phyloP scores from a whole-genome alignment of 2,329 filamentous ascomycete genomes.

The Ophiostoma sp. region DNA sequence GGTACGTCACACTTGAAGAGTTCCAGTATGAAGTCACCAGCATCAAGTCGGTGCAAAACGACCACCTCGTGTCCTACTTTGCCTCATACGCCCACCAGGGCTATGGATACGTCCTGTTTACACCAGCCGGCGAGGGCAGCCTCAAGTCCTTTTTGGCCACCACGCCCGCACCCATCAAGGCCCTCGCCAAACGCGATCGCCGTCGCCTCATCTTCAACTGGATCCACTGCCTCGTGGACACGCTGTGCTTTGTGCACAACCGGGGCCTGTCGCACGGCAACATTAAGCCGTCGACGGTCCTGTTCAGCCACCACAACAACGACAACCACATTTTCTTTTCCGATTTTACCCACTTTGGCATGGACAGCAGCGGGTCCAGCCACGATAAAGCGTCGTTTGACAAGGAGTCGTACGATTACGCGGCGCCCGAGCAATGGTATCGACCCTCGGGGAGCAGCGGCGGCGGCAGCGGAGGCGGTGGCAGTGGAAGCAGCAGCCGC shows the following conservation, averaged over 20 bases:
- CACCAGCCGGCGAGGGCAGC: conserved; percentile 65
- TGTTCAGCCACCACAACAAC: conserved; percentile 53
- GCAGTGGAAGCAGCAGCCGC: conserved; percentile 39
- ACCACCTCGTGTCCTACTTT: conserved; percentile 70
- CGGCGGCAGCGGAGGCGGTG: conserved; percentile 11
- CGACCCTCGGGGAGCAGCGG: conserved; percentile 42
- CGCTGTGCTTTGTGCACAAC: conserved; percentile 66
- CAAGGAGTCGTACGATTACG: conserved; percentile 71
- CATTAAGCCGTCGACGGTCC: conserved; percentile 70
- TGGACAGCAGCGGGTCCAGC: conserved; percentile 40
- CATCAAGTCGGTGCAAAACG: conserved; percentile 61
- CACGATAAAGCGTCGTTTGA: conserved; percentile 55
- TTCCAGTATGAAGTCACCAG: conserved; percentile 63
- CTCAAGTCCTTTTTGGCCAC: conserved; percentile 67
- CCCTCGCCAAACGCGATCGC: conserved; percentile 59
- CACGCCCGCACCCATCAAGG: conserved; percentile 62
- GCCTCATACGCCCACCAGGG: conserved; percentile 68
- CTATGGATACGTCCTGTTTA: conserved; percentile 64
- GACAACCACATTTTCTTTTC: conserved; percentile 67
- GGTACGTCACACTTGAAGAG: conserved; percentile 50
- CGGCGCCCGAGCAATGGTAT: conserved; percentile 66
- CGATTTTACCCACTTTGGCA: conserved; percentile 56
- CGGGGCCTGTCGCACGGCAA: conserved; percentile 64
- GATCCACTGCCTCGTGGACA: conserved; percentile 72
- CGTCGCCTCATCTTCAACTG: conserved; percentile 66